Evolutionary conservation across 768 basidiomycete genomes (phyloP), one percentile per base, ranked within the genome.

Genomic region (Mycena amicta): DNA sequence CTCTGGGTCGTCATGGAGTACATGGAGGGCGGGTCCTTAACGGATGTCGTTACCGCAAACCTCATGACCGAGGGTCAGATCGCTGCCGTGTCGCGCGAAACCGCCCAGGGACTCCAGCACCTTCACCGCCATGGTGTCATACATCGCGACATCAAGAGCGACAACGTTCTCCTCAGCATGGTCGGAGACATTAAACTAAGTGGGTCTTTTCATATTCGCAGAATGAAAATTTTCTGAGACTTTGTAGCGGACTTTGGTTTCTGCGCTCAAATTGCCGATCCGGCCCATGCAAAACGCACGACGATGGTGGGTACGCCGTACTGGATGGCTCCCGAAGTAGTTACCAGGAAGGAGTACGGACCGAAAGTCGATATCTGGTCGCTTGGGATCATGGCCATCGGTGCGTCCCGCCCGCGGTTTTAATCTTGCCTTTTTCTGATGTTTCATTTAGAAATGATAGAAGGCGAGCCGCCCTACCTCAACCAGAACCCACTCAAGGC

Each of bases 1-100:
- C 81, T 99, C 3, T 98, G 97, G 97, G 95, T 99, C 37, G 94
- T 98, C 56, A 98, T 99, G 97, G 97, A 98, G 77, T 98, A 95
- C 75, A 98, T 98, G 96, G 95, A 98, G 75, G 95, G 95, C 39
- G 92, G 93, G 30, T 89, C 86, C 28, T 77, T 98, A 43, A 99
- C 96, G 4, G 96, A 98, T 70, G 95, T 98, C 61, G 95, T 95
- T 66, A 95, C 93, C 18, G 92, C 89, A 51, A 95, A 95, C 72
- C 75, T 97, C 68, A 98, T 99, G 95, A 95, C 91, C 0, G 97
- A 98, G 72, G 97, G 95, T 1, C 97, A 98, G 77, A 98, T 99
- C 61, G 95, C 97, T 0, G 97, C 96, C 3, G 97, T 98, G 29
- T 92, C 89, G 43, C 79, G 93, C 71, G 97, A 98, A 77, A 93